These are phyloP conservation scores for Candida easanensis DNA, from an alignment of 805 yeast genomes.

Conservation along the genomic window DNA sequence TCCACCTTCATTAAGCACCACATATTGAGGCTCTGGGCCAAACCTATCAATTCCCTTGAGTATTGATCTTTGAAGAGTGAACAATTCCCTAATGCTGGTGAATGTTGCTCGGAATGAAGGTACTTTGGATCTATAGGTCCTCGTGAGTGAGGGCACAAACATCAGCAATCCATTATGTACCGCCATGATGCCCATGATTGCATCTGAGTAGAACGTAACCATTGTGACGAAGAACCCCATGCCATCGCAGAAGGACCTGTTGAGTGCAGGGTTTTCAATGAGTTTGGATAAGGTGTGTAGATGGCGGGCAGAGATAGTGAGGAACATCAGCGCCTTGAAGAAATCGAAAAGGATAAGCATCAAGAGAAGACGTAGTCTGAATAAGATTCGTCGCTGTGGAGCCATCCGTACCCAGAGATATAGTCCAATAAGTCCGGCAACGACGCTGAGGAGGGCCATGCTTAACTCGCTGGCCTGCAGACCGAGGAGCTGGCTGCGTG, in stretches of 20 bases:
- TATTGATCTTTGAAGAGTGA: conserved; percentile 6
- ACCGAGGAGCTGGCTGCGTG: conserved; percentile 6
- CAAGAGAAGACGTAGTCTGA: conserved; percentile 21
- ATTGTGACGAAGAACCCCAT: conserved; percentile 19
- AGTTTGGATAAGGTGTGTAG: neutral
- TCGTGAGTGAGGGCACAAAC: conserved; percentile 15
- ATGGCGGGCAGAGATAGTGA: conserved; percentile 6
- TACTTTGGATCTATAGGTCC: conserved; percentile 9
- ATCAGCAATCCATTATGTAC: conserved; percentile 23
- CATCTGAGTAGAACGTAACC: conserved; percentile 18
- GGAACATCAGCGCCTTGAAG: conserved; percentile 15
- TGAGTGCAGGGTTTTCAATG: neutral
- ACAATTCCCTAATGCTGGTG: conserved; percentile 3
- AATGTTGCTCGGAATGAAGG: conserved; percentile 8
- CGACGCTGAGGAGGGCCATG: conserved; percentile 14
- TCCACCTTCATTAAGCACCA: conserved; percentile 23
- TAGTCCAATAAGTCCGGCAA: conserved; percentile 17
- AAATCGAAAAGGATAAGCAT: conserved; percentile 18
- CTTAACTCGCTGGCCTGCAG: conserved; percentile 15
- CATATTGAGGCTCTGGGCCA: conserved; percentile 6
- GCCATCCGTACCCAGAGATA: conserved; percentile 24
- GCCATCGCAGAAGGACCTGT: conserved; percentile 17
- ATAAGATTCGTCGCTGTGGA: conserved; percentile 19
- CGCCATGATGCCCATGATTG: conserved; percentile 19
- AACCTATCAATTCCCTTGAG: conserved; percentile 4